Evolutionary conservation across 805 yeast genomes (phyloP), one percentile per base, ranked within the genome.

Genomic region (Saccharomyces cerevisiae): DNA sequence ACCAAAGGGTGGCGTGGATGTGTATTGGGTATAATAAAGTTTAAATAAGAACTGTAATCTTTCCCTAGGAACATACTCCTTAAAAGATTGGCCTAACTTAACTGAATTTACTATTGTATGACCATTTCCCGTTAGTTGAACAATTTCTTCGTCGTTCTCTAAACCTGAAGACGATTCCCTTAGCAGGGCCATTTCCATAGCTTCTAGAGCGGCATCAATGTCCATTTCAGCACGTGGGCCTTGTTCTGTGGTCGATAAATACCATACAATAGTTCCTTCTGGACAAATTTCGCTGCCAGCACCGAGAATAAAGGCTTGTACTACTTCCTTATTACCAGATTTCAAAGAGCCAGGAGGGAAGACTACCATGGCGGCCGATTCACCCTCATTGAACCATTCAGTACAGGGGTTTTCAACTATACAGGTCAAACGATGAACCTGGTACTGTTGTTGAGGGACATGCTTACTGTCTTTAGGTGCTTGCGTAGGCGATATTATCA

Each of bases 381-480:
- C 98, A 50, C 82, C 83, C 50, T 87, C 90, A 13, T 83, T 79
- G 74, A 91, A 87, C 98, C 98, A 92, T 73, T 90, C 96, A 51
- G 78, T 79, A 74, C 98, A 92, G 59, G 86, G 86, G 65, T 87
- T 87, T 59, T 85, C 84, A 24, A 91, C 97, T 47, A 89, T 81
- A 10, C 92, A 87, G 5, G 87, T 82, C 68, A 92, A 71, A 60
- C 97, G 80, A 51, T 90, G 85, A 32, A 87, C 76, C 61, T 83
- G 83, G 63, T 74, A 80, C 27, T 75, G 68, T 70, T 77, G 73
- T 58, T 70, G 63, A 53, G 81, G 73, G 59, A 76, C 63, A 70
- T 73, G 65, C 63, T 74, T 60, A 14, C 75, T 61, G 61, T 71
- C 70, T 63, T 60, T 60, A 32, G 82, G 78, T 0, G 79, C 79